A percentile compares a stretch with the other conserved stretches of the same genome.
Evolutionary conservation across 2,329 filamentous ascomycete genomes (phyloP).

Genomic region (Verticillium zaregamsianum): DNA sequence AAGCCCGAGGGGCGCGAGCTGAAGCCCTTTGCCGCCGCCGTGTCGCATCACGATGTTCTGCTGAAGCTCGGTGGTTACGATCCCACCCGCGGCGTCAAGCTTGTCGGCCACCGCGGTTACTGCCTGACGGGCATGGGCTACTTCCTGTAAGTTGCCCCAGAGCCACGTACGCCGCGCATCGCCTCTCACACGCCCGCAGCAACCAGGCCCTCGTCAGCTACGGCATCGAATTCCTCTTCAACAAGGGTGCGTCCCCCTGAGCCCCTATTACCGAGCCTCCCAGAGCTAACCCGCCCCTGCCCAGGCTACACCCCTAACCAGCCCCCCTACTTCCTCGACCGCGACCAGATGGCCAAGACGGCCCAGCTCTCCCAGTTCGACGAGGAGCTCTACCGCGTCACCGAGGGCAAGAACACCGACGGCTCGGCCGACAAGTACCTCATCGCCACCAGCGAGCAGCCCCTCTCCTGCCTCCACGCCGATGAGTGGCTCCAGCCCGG

Average conservation of each 20-base stretch:
- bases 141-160: conserved; percentile 48
- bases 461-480: conserved; percentile 86
- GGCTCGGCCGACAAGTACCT: conserved; percentile 81
- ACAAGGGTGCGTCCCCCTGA: conserved; percentile 43
- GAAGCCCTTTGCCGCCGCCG: conserved; percentile 58
- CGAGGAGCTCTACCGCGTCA: conserved; percentile 96
- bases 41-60: conserved; percentile 95
- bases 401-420: conserved; percentile 60
- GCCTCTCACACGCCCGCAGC: conserved; percentile 11
- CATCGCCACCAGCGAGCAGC: conserved; percentile 76
- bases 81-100: conserved; percentile 85
- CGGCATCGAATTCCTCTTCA: conserved; percentile 80
- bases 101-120: conserved; percentile 92
- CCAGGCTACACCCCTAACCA: conserved; percentile 58
- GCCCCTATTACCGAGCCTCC: not conserved
- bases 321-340: conserved; percentile 15
- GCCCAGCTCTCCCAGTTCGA: conserved; percentile 97
- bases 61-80: conserved; percentile 87
- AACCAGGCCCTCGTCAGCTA: conserved; percentile 96
- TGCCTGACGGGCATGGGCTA: conserved; percentile 87
- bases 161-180: not conserved
- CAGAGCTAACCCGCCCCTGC: not conserved
- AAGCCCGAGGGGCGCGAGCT: conserved; percentile 69
- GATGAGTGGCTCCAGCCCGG: conserved; percentile 86
- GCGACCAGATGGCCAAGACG: conserved; percentile 93